phyloP scores from a whole-genome alignment of 1,284 basidiomycete species.

The Heliocybe sulcata region DNA sequence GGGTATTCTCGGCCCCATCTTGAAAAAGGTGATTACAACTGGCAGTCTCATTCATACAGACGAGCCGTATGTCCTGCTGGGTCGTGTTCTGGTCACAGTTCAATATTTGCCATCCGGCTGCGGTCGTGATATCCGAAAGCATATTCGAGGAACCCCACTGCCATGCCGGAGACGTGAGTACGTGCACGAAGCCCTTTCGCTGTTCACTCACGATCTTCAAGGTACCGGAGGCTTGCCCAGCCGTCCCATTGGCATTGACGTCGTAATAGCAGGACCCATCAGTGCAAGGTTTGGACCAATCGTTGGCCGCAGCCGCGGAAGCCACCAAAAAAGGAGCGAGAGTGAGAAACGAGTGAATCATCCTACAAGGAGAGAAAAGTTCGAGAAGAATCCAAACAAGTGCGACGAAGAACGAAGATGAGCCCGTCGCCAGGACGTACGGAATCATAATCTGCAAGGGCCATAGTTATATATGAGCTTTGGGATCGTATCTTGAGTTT shows the following conservation, averaged over 20 bases:
- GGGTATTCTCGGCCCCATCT: constrained; percentile 36
- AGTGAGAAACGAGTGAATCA: not conserved
- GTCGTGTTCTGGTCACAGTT: constrained; percentile 31
- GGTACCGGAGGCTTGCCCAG: constrained; percentile 22
- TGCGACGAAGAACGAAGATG: not conserved
- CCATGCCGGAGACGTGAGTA: constrained; percentile 5
- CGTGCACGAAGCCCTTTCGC: not conserved
- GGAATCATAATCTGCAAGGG: not conserved
- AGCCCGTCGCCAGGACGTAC: not conserved
- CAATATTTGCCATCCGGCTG: constrained; percentile 46
- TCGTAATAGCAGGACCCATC: constrained; percentile 32
- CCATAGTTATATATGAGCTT: not conserved
- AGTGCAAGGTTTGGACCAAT: constrained; percentile 36
- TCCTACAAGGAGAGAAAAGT: not conserved
- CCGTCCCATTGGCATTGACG: constrained; percentile 19
- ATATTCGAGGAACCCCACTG: constrained; percentile 35
- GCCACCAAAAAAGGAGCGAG: not conserved
- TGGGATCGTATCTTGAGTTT: not conserved
- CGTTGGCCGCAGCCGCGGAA: constrained; percentile 25
- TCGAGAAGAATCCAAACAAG: not conserved
- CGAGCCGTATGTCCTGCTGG: constrained; percentile 39
- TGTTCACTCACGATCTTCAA: constrained; percentile 29
- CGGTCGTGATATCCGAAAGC: constrained; percentile 45
- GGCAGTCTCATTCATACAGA: constrained; percentile 28
- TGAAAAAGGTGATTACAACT: constrained; percentile 39